Base-by-base conservation (phyloP, 2,329 filamentous ascomycete species). In the Chaetomium strumarium region DNA sequence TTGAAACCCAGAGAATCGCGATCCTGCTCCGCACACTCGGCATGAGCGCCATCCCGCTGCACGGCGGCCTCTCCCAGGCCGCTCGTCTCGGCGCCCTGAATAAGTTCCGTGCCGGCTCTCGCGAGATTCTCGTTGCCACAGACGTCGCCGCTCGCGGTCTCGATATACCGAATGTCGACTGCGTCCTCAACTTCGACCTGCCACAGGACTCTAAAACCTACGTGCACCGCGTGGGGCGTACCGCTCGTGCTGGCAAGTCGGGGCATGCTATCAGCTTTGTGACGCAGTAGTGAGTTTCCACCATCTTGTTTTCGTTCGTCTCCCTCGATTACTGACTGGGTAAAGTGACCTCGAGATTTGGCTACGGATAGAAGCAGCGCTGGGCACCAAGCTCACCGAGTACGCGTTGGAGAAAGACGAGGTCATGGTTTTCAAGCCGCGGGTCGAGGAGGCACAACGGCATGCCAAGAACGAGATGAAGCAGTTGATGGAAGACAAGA, bases 141-240 rank as follows among this genome's bases (percentile, higher is more conserved):
- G 91, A 96, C 67, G 89, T 96, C n/a, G 91, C 91, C 1, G 88
- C 91, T 1, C 84, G 91, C 67, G 92, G 91, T 76, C 77, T 96
- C 7, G 91, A 96, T 74, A 95, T 96, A 43, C 90, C 90, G 12
- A 86, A 83, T n/a, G 90, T 96, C 12, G 90, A 95, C 48, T 58
- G 92, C 0, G 88, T 96, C 2, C 68, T 96, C 59, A 96, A 96
- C 70, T 88, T 85, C 60, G 90, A 96, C 63, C 72, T 96, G 2
- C 89, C 90, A 0, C 80, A 83, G 29, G 89, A 95, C 69, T 88
- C 82, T 62, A 95, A 95, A 70, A 96, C 90, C 0, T 95, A 95
- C 63, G 86, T 96, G 31, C 90, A 96, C 69, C 80, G 90, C 48
- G 90, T 96, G 1, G 90, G 90, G 17, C 85, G 90, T 60, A 96